Conservation (phyloP, 495 filamentous ascomycete species). For the Tuber microsphaerosporum region DNA sequence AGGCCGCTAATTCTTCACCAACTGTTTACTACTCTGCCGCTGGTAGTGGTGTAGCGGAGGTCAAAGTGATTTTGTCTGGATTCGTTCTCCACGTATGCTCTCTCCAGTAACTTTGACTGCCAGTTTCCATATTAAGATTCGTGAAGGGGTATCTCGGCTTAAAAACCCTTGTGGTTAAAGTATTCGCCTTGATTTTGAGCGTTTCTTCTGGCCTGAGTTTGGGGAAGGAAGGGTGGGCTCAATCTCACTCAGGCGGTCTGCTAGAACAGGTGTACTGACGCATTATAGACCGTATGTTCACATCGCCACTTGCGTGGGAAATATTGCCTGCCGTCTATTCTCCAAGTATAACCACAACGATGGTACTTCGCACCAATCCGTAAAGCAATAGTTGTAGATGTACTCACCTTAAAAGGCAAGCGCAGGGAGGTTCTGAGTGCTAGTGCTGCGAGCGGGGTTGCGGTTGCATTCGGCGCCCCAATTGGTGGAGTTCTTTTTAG, state of each 20-base stretch:
- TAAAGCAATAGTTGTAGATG: background rate
- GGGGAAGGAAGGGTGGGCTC: slow-evolving; percentile 67
- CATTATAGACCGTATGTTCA: slow-evolving; percentile 76
- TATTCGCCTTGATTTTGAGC: slow-evolving; percentile 71
- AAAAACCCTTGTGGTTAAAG: slow-evolving; percentile 82
- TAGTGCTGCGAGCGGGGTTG: slow-evolving; percentile 84
- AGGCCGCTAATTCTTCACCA: slow-evolving; percentile 48
- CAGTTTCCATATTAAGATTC: slow-evolving; percentile 12
- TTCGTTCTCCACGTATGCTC: slow-evolving; percentile 74
- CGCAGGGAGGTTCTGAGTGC: slow-evolving; percentile 88
- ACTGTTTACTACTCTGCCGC: slow-evolving; percentile 95
- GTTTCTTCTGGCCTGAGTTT: slow-evolving; percentile 88
- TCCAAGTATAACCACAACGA: slow-evolving; percentile 91
- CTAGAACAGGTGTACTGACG: slow-evolving; percentile 20
- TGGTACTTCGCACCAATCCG: slow-evolving; percentile 46
- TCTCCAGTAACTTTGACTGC: slow-evolving; percentile 8
- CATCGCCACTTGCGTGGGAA: slow-evolving; percentile 91
- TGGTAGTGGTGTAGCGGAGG: slow-evolving; percentile 93
- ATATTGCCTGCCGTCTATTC: slow-evolving; percentile 88
- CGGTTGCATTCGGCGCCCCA: slow-evolving; percentile 90
- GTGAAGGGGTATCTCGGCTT: slow-evolving; percentile 67
- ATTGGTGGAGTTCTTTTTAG: slow-evolving; percentile 91
- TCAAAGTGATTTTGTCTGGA: slow-evolving; percentile 93
- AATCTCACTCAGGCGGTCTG: background rate
- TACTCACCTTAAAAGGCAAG: slow-evolving; percentile 46